These are phyloP conservation scores for Teunomyces lycoperdinae DNA, from an alignment of 805 yeast genomes.

Conservation along the genomic window DNA sequence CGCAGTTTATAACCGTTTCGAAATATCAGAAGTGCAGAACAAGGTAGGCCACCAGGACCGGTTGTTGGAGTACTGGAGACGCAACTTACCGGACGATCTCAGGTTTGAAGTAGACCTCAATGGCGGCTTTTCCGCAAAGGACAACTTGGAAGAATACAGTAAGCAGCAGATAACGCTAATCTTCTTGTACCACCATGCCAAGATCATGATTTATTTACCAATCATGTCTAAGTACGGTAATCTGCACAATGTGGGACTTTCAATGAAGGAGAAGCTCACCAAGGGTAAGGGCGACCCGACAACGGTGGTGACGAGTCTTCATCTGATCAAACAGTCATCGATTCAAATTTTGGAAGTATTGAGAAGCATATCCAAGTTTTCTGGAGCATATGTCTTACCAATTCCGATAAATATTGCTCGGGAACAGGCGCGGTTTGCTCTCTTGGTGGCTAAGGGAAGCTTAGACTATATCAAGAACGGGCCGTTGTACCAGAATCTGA, in stretches of 20 bases:
- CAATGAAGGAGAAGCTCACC: constrained; percentile 31
- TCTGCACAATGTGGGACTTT: constrained; percentile 41
- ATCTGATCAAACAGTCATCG: constrained; percentile 67
- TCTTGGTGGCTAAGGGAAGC: constrained; percentile 70
- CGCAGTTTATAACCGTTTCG: constrained; percentile 62
- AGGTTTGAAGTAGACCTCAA: constrained; percentile 63
- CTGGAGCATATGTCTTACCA: constrained; percentile 50
- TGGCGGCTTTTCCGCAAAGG: constrained; percentile 49
- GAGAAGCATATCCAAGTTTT: constrained; percentile 34
- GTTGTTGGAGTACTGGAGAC: constrained; percentile 74
- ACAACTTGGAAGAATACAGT: constrained; percentile 25
- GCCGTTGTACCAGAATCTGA: constrained; percentile 69
- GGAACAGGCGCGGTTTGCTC: constrained; percentile 59
- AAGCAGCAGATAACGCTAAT: constrained; percentile 54
- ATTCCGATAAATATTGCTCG: constrained; percentile 63
- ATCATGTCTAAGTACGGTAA: constrained; percentile 40
- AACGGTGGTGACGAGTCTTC: constrained; percentile 49
- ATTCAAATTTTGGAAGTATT: constrained; percentile 57
- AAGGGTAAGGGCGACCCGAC: constrained; percentile 37
- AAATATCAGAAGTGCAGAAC: constrained; percentile 23
- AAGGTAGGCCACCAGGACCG: constrained; percentile 48
- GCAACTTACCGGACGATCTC: constrained; percentile 60
- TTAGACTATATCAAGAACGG: constrained; percentile 84
- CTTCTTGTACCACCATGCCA: constrained; percentile 42
- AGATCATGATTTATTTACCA: constrained; percentile 40